Evolutionary conservation across 202 grass and related monocot genomes (phyloP), one percentile per base, ranked within the genome.

Genomic region (Zoysia matrella): DNA sequence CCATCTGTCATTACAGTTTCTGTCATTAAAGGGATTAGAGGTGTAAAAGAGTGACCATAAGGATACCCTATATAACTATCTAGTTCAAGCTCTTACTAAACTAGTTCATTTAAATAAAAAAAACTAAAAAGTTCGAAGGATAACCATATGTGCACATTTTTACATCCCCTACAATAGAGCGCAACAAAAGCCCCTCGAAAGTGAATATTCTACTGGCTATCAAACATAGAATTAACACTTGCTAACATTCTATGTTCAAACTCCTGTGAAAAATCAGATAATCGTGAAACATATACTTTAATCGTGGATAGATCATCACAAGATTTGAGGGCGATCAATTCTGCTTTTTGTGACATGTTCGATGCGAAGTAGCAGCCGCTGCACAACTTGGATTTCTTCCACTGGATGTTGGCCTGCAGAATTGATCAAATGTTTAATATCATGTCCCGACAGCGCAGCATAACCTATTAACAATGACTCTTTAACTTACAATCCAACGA

Each of bases 391-490:
- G 60, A 67, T 43, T 56, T 52, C 84, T 69, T 82, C 94, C 94
- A n/a, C 94, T 91, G 13, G 91, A 88, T 79, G 94, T 97, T 70
- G 93, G 93, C 71, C 93, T 95, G 80, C 49, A 90, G 1, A 90
- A 75, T 75, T 70, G 72, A 85, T 50, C 30, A 52, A 15, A 52
- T 42, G 10, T 8, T 36, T 36, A 36, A 36, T 36, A 36, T 36
- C 30, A 36, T 1, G 30, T 36, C 30, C 0, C 30, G 40, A 60
- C 52, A 86, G 46, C 15, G 2, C 7, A n/a, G 55, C 12, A 84
- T 65, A 84, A 60, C 56, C 10, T 47, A 16, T 75, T 1, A 55
- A 56, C 58, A 75, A 64, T 69, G 46, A 11, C 51, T 43, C 53
- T 81, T 15, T 2, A 72, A 90, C 93, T 88, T 95, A 95, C 93